These are phyloP conservation scores for Leccinum aurantiacum DNA, from an alignment of 768 basidiomycete species.

Conservation along the genomic window DNA sequence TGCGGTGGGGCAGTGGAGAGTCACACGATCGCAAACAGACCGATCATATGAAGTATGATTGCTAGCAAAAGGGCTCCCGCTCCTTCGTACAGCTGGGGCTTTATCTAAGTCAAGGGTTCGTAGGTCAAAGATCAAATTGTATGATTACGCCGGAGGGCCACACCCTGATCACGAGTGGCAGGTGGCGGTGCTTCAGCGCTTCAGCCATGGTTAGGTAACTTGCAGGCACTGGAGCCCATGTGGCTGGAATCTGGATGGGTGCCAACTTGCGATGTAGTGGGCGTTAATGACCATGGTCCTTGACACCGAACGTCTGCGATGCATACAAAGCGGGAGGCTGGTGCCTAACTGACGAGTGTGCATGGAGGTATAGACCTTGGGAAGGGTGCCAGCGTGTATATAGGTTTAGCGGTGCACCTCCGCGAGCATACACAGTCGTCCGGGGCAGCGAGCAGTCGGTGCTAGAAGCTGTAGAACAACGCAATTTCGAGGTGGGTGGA, in stretches of 20 bases:
- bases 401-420: no score
- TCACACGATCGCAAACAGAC: not conserved
- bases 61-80: not conserved
- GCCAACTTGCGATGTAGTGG: not conserved
- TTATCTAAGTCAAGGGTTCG: not conserved
- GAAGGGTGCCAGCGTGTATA: no score
- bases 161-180: not conserved
- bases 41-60: not conserved
- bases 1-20: not conserved
- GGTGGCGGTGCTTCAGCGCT: conserved; percentile 1
- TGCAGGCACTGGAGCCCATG: not conserved
- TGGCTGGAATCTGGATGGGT: not conserved
- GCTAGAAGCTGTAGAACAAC: not conserved
- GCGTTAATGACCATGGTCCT: not conserved
- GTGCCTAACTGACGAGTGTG: not conserved
- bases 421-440: no score
- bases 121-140: not conserved
- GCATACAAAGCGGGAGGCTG: not conserved
- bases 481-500: not conserved
- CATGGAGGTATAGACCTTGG: not conserved
- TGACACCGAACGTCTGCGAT: not conserved
- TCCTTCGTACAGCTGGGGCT: not conserved
- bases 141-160: not conserved
- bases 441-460: not conserved
- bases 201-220: not conserved